These are phyloP conservation scores for Vanilla planifolia DNA, from an alignment of 106 monocot species.

Conservation along the genomic window DNA sequence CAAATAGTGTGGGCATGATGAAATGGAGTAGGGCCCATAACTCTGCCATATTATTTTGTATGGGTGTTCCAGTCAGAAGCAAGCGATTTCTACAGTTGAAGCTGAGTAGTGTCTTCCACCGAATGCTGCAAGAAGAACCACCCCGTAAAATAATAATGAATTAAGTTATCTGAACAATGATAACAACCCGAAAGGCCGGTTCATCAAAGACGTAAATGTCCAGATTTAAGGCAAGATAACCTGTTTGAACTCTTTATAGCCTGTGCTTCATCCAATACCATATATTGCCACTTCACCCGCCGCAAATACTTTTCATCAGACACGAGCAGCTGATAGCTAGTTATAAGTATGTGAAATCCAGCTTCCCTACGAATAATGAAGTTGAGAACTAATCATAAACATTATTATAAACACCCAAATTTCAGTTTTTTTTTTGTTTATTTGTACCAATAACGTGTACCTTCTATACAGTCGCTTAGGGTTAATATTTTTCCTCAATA, in stretches of 20 bases:
- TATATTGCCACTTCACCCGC: conserved; percentile 96
- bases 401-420: too few relatives aligned
- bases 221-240: conserved; percentile 21
- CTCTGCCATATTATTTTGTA: conserved; percentile 99
- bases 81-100: conserved; percentile 97
- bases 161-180: background rate
- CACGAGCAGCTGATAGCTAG: conserved; percentile 93
- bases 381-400: background rate
- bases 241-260: conserved; percentile 99
- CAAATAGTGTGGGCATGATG: conserved; percentile 98
- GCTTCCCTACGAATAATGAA: conserved; percentile 47
- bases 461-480: conserved; percentile 94
- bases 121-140: conserved; percentile 46
- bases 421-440: too few relatives aligned
- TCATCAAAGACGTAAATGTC: background rate
- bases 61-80: conserved; percentile 96
- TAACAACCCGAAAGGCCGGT: too few relatives aligned
- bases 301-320: conserved; percentile 82
- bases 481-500: conserved; percentile 86
- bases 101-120: conserved; percentile 93
- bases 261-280: conserved; percentile 99
- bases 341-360: conserved; percentile 93
- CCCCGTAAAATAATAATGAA: background rate
- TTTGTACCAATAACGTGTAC: conserved; percentile 40
- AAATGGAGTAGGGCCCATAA: conserved; percentile 99